Conservation (phyloP, 2,329 filamentous ascomycete species). For the Talaromyces sp. region DNA sequence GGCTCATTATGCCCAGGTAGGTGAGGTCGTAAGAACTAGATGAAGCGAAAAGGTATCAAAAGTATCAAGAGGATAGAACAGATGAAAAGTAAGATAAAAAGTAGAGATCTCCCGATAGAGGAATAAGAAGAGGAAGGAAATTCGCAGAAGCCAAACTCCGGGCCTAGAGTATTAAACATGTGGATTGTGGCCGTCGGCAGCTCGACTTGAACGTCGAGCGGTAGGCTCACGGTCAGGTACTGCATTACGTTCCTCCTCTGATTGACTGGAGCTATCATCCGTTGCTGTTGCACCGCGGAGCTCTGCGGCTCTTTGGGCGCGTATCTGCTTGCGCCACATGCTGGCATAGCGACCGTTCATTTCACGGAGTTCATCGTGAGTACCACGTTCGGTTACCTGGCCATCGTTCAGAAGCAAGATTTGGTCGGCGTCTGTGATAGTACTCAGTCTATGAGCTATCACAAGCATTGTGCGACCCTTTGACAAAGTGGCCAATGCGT, state of each 20-base stretch:
- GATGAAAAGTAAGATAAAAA: neutral
- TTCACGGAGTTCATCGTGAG: conserved; percentile 70
- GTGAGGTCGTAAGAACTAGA: conserved; percentile 7
- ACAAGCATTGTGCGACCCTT: conserved; percentile 87
- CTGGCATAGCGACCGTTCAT: conserved; percentile 70
- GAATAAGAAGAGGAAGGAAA: neutral
- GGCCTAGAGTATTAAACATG: neutral
- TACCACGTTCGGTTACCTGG: conserved; percentile 72
- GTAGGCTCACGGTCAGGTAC: conserved; percentile 20
- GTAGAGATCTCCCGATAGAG: neutral
- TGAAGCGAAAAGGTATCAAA: conserved; percentile 10
- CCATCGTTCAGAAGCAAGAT: conserved; percentile 76
- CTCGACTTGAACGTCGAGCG: conserved; percentile 21
- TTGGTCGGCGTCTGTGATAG: conserved; percentile 80
- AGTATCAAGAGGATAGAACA: conserved; percentile 4
- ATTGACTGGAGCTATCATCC: conserved; percentile 49
- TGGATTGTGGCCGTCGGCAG: conserved; percentile 16
- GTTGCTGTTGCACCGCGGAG: conserved; percentile 29
- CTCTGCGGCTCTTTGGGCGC: conserved; percentile 65
- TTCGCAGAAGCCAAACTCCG: neutral
- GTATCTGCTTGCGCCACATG: conserved; percentile 88
- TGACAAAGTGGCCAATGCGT: conserved; percentile 75
- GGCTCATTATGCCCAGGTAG: conserved; percentile 4
- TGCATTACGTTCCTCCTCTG: conserved; percentile 44
- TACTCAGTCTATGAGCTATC: conserved; percentile 86